These are phyloP conservation scores for cucumber (Cucumis sativus) DNA, from an alignment of 306 rosid species.

Conservation along the genomic window Cucumber_9930_V3 NC_026660.2:20978001-20978500, in stretches of 20 bases:
- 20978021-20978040: background rate
- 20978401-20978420: background rate
- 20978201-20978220: constrained; percentile 83
- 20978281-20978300: constrained; percentile 59
- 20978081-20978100: background rate
- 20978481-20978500: constrained; percentile 93
- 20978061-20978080: constrained; percentile 6
- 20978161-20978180: constrained; percentile 63
- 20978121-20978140: background rate
- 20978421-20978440: background rate
- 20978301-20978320: constrained; percentile 82
- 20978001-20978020: background rate
- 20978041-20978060: background rate
- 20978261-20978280: constrained; percentile 57
- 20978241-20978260: constrained; percentile 92
- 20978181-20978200: constrained; percentile 50
- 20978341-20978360: constrained; percentile 70
- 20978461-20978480: constrained; percentile 64
- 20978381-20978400: constrained; percentile 71
- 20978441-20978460: background rate
- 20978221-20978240: constrained; percentile 78
- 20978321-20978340: constrained; percentile 89
- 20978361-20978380: constrained; percentile 76
- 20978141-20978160: constrained; percentile 7
- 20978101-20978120: background rate